Evolutionary conservation across 73 alveolate genomes (phyloP), one percentile per base, ranked within the genome.

Genomic region (Diophrys sp.): DNA sequence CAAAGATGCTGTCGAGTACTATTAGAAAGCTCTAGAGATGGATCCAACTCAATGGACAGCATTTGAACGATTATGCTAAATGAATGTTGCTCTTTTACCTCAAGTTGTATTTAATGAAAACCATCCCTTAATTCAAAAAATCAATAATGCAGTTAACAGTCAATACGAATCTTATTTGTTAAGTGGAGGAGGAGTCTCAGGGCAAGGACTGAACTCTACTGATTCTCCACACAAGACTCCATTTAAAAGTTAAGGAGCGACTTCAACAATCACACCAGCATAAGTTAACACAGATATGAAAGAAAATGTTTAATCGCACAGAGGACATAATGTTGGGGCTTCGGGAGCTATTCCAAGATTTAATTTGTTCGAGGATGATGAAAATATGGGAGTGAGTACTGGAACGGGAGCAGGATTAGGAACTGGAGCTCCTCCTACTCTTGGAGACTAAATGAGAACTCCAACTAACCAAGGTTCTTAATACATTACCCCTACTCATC

Each of bases 41-140:
- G 97, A 96, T 79, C 99, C 99, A 29, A 94, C 97, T 31, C 87
- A 94, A 79, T 96, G 99, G 99, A 83, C 94, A 78, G 97, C 99
- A 2, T 96, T 79, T 85, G 98, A 96, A 81, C 89, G 92, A 78
- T 78, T 96, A 30, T 95, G 98, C 78, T 83, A 84, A 55, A 44
- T 68, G 23, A 68, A 68, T 55, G 54, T 5, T n/a, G 2, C 23
- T 28, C 24, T 68, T 2, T 1, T 68, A 1, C 25, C 62, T 44
- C 18, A 44, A 44, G 18, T 44, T 11, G 18, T 44, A 11, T 44
- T 44, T 18, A 44, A 44, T 44, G 62, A 44, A 5, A 11, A 44
- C 5, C 62, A 44, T 44, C 62, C 62, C 5, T 44, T 44, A 44
- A 44, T 44, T 5, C 5, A 5, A 11, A 44, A 44, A 44, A 44